Percentiles rank a stretch among this genome's conserved stretches.
These are phyloP conservation scores for Nemania bipapillata DNA, from an alignment of 2,329 filamentous ascomycete species.

Conservation along the genomic window DNA sequence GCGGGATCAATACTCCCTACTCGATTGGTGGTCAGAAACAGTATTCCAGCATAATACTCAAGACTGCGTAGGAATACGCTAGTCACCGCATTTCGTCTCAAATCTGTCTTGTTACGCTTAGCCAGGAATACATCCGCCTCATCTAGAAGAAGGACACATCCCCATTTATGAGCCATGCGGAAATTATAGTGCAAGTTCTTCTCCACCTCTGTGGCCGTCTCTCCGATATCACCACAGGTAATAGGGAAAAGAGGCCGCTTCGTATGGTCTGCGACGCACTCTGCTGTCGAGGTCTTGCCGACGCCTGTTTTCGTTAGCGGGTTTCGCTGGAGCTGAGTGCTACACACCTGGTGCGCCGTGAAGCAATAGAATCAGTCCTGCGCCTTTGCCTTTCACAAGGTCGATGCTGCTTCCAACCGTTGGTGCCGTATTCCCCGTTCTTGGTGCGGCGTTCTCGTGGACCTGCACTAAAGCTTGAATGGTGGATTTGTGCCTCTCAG, in stretches of 20 bases:
- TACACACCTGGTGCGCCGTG: conserved; percentile 34
- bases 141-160: conserved; percentile 28
- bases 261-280: conserved; percentile 35
- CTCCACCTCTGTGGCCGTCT: conserved; percentile 27
- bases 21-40: conserved; percentile 25
- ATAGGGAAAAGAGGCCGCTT: conserved; percentile 34
- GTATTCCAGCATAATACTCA: conserved; percentile 27
- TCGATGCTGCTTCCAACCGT: conserved; percentile 24
- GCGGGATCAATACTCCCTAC: conserved; percentile 32
- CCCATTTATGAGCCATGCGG: conserved; percentile 29
- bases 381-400: conserved; percentile 32
- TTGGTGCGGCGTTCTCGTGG: conserved; percentile 21
- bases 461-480: conserved; percentile 31
- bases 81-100: conserved; percentile 28
- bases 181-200: conserved; percentile 25
- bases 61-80: conserved; percentile 27
- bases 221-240: conserved; percentile 34
- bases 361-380: conserved; percentile 30
- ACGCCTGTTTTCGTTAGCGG: conserved; percentile 20
- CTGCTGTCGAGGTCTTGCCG: conserved; percentile 34
- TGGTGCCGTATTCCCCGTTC: not conserved
- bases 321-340: not conserved
- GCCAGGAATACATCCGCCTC: conserved; percentile 32
- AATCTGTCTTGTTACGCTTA: conserved; percentile 22
- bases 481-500: conserved; percentile 21